These are phyloP conservation scores for Tetratostichococcus sp. DNA, from an alignment of 139 green algal genomes.

Conservation along the genomic window DNA sequence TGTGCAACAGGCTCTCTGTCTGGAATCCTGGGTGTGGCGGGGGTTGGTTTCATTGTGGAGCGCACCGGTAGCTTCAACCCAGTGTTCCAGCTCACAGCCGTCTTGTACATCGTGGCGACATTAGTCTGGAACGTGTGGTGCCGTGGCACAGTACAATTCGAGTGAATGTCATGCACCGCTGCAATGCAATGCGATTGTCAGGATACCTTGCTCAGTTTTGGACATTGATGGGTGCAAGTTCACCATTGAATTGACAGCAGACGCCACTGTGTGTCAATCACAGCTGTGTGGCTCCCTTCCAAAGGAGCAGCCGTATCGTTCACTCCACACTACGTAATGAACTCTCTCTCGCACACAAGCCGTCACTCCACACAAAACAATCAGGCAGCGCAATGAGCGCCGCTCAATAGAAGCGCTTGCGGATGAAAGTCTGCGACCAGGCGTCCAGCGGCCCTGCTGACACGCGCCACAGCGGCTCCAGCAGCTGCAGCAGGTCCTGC, in stretches of 20 bases:
- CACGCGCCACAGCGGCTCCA: not conserved
- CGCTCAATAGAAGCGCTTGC: not conserved
- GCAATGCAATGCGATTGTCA: too few relatives aligned
- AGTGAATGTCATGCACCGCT: slow-evolving; percentile 2
- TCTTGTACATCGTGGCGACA: slow-evolving; percentile 67
- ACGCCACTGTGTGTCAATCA: too few relatives aligned
- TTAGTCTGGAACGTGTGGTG: slow-evolving; percentile 61
- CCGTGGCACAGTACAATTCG: slow-evolving; percentile 55
- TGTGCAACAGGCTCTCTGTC: slow-evolving; percentile 54
- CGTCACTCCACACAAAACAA: too few relatives aligned
- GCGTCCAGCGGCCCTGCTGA: not conserved
- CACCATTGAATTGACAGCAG: too few relatives aligned
- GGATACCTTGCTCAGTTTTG: too few relatives aligned
- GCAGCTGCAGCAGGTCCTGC: not conserved
- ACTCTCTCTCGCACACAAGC: too few relatives aligned
- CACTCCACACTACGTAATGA: too few relatives aligned
- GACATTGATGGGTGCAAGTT: too few relatives aligned
- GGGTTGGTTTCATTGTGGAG: slow-evolving; percentile 78
- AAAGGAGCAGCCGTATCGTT: too few relatives aligned
- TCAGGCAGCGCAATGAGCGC: too few relatives aligned
- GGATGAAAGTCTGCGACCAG: not conserved
- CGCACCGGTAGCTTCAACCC: slow-evolving; percentile 59
- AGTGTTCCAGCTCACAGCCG: slow-evolving; percentile 76
- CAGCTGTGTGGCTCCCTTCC: too few relatives aligned
- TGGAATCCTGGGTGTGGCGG: slow-evolving; percentile 67